Evolutionary conservation across 768 basidiomycete genomes (phyloP).

Genomic region (Imleria badia): DNA sequence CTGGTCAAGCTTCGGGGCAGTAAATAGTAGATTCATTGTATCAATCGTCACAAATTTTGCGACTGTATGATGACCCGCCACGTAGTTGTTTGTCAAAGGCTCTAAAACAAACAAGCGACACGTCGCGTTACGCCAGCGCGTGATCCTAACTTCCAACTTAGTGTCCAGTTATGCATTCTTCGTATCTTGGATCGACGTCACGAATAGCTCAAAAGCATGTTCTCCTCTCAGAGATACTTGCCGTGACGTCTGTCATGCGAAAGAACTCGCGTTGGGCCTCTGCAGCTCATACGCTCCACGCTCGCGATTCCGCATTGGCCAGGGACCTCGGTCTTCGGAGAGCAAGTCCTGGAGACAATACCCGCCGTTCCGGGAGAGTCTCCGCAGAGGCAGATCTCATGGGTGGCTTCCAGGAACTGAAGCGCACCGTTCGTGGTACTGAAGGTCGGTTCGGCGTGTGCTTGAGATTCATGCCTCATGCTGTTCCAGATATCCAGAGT

Average conservation of each 20-base stretch:
- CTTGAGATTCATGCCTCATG: slow-evolving; percentile 13
- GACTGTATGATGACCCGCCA: too few relatives aligned
- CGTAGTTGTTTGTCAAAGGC: slow-evolving; percentile 27
- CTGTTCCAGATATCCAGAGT: slow-evolving; percentile 54
- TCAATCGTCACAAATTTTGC: slow-evolving; percentile 7
- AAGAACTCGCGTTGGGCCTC: slow-evolving; percentile 97
- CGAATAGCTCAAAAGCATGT: slow-evolving; percentile 69
- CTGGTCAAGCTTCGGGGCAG: slow-evolving; percentile 37
- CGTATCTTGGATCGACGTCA: slow-evolving; percentile 11
- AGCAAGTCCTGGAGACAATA: slow-evolving; percentile 45
- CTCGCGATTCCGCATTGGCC: slow-evolving; percentile 67
- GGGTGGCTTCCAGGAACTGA: slow-evolving; percentile 85
- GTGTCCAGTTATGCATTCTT: slow-evolving; percentile 15
- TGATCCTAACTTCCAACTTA: background rate
- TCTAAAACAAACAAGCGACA: slow-evolving; percentile 26
- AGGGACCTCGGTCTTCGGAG: slow-evolving; percentile 74
- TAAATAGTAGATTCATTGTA: slow-evolving; percentile 25
- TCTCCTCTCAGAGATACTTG: slow-evolving; percentile 84
- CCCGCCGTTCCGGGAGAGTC: slow-evolving; percentile 46
- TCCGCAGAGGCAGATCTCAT: slow-evolving; percentile 83
- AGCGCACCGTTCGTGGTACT: slow-evolving; percentile 66
- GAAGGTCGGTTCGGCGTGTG: slow-evolving; percentile 47
- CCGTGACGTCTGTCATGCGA: slow-evolving; percentile 93
- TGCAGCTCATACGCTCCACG: slow-evolving; percentile 57
- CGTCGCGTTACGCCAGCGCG: background rate